A percentile compares a stretch with the other conserved stretches of the same genome.
phyloP scores from a whole-genome alignment of 257 asterid species.

The Oldenlandia corymbosa region DNA sequence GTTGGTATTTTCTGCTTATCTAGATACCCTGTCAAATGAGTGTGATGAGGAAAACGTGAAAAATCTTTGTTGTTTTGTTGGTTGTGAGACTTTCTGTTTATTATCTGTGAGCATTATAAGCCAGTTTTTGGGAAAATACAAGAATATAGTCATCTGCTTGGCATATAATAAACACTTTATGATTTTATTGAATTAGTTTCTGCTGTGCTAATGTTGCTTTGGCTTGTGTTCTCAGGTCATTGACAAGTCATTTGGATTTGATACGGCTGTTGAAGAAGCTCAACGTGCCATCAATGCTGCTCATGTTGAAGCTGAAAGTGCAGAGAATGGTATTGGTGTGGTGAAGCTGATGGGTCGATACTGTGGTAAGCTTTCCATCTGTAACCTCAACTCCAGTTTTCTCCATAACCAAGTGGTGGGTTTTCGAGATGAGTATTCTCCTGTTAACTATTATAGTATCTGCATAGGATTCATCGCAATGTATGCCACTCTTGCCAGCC shows the following conservation, averaged over 20 bases:
- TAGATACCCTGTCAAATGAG: background rate
- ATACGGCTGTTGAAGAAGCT: conserved; percentile 93
- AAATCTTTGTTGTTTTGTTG: too few species aligned
- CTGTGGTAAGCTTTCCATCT: conserved; percentile 50
- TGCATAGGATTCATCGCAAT: conserved; percentile 84
- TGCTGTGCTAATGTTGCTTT: conserved; percentile 3
- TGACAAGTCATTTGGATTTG: conserved; percentile 89
- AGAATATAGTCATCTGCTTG: too few species aligned
- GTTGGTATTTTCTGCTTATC: conserved; percentile 1
- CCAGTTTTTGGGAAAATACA: background rate
- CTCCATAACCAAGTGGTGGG: background rate
- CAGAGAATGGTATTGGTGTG: conserved; percentile 86
- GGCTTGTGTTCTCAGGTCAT: conserved; percentile 52
- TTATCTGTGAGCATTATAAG: background rate
- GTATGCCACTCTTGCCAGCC: conserved; percentile 94
- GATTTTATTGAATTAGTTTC: conserved; percentile 15
- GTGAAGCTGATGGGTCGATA: conserved; percentile 97
- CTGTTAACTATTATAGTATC: background rate
- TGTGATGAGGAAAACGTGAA: background rate
- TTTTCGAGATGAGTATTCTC: background rate
- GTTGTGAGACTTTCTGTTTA: too few species aligned
- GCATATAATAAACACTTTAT: too few species aligned
- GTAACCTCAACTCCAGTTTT: background rate
- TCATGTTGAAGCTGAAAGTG: conserved; percentile 92
- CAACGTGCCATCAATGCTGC: conserved; percentile 98